Conservation (phyloP, 805 yeast species). For the Kodamaea jinghongensis region DNA sequence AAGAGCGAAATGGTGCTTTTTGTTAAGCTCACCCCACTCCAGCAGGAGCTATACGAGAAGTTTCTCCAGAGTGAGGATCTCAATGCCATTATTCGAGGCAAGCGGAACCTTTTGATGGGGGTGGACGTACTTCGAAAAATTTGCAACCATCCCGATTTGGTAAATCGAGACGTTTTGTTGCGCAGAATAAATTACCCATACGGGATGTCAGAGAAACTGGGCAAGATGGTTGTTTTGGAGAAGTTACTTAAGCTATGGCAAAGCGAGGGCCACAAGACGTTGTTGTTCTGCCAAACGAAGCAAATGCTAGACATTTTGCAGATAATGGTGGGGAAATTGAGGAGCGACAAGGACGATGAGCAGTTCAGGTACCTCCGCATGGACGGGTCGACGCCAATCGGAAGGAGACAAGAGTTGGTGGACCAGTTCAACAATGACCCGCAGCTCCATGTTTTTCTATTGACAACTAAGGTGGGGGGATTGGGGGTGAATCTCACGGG, state of each 20-base stretch:
- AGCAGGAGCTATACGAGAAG: slow-evolving; percentile 67
- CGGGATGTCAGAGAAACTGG: slow-evolving; percentile 66
- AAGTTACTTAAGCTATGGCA: slow-evolving; percentile 76
- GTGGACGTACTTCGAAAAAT: slow-evolving; percentile 88
- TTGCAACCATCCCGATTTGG: slow-evolving; percentile 94
- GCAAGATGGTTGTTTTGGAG: slow-evolving; percentile 87
- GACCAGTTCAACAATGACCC: slow-evolving; percentile 71
- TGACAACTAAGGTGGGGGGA: slow-evolving; percentile 96
- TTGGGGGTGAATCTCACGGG: slow-evolving; percentile 92
- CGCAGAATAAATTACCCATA: slow-evolving; percentile 38
- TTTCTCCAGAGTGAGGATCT: slow-evolving; percentile 78
- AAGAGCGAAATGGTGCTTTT: slow-evolving; percentile 93
- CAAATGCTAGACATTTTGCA: slow-evolving; percentile 93
- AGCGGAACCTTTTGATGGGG: slow-evolving; percentile 79
- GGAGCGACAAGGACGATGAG: slow-evolving; percentile 19
- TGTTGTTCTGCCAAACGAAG: slow-evolving; percentile 87
- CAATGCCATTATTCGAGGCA: slow-evolving; percentile 67
- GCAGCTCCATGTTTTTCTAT: slow-evolving; percentile 60
- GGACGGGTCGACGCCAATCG: slow-evolving; percentile 92
- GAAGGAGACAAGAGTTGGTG: slow-evolving; percentile 71
- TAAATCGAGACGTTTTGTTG: slow-evolving; percentile 40
- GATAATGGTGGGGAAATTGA: slow-evolving; percentile 49
- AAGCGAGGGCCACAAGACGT: slow-evolving; percentile 69
- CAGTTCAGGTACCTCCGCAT: slow-evolving; percentile 63
- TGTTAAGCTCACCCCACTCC: slow-evolving; percentile 77